Evolutionary conservation across 108 stramenopile species (phyloP).

Genomic region (Cylindrotheca closterium): DNA sequence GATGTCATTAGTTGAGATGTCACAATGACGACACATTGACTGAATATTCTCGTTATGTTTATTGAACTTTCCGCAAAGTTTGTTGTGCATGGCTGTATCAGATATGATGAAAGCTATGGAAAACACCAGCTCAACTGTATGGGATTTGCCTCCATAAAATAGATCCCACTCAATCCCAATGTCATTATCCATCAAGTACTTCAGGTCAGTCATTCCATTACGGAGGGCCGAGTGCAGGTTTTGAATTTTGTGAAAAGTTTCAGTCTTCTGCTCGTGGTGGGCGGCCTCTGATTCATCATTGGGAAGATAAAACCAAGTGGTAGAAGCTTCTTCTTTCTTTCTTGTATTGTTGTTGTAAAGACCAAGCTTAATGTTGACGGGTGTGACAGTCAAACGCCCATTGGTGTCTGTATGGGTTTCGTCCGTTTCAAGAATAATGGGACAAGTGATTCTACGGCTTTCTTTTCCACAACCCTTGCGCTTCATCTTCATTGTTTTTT

Average conservation of each 20-base stretch:
- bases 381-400: not conserved
- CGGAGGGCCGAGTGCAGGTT: too few species aligned
- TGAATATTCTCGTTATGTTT: not conserved
- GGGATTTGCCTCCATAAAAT: not conserved
- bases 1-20: not conserved
- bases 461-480: not conserved
- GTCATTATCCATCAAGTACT: too few species aligned
- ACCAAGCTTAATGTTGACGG: not conserved
- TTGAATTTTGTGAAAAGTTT: not conserved
- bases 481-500: not conserved
- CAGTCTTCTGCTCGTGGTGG: not conserved
- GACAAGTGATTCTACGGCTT: not conserved
- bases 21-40: not conserved
- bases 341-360: not conserved
- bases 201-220: too few species aligned
- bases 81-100: constrained; percentile 4
- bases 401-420: not conserved
- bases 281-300: not conserved
- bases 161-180: too few species aligned
- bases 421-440: not conserved
- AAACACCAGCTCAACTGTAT: not conserved
- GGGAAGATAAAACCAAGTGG: not conserved
- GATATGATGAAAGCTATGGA: not conserved
- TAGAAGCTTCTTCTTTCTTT: not conserved
- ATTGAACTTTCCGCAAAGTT: constrained; percentile 3